Evolutionary conservation across 1,139 yeast species (phyloP), one percentile per base, ranked within the genome.

Genomic region (Yarrowia galli): DNA sequence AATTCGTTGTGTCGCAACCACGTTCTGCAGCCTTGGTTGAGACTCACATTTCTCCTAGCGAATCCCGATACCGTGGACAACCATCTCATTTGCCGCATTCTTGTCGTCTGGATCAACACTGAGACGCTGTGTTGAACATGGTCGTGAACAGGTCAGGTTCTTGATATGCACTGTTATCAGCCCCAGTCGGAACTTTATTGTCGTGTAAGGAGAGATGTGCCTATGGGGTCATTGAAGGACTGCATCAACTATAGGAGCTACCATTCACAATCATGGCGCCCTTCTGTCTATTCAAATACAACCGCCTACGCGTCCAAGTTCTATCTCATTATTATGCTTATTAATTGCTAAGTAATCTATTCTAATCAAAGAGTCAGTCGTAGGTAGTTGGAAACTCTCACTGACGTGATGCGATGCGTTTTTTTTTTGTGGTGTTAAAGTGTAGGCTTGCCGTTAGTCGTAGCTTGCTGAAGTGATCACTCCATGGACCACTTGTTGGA

Each of bases 401-500:
- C 40, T 20, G 40, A 13, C 51, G 12, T 58, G 64, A 58, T 58
- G 64, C 64, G 43, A 43, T 58, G 51, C 64, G 64, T 58, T 28
- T 32, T 42, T 43, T 25, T 42, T 25, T 25, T 25, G 32, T 8
- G 3, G 22, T 43, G 38, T 58, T 43, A 18, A 38, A 23, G 28
- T 20, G 32, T 28, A 28, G 32, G 22, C 40, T 42, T 43, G 64
- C 51, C n/a, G 51, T 58, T 58, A 32, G 49, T 43, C n/a, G 38
- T 32, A 23, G 45, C 22, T 40, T 10, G 45, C 22, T 18, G 16
- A 1, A 25, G 8, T 42, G 45, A 23, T 61, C 46, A 61, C 54
- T 61, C 66, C 66, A 61, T 61, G 46, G 66, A 61, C 66, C 66
- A 61, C 56, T 61, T 61, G 66, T 61, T 61, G 43, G 66, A 48